Evolutionary conservation across 805 yeast genomes (phyloP).

Genomic region (Candida qinlingensis): DNA sequence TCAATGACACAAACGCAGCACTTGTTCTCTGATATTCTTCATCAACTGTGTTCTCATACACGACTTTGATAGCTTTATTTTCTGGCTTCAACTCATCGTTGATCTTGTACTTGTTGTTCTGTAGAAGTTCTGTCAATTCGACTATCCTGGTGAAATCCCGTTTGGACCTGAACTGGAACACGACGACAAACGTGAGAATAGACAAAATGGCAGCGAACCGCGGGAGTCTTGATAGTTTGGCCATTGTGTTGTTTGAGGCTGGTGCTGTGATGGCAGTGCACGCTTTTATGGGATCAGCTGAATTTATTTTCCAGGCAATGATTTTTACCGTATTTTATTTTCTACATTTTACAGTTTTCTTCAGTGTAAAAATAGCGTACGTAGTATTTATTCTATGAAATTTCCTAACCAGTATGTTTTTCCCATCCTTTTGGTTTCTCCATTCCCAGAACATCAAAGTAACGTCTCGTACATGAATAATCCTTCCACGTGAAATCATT

Average conservation of each 20-base stretch:
- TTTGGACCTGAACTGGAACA: constrained; percentile 16
- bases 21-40: constrained; percentile 36
- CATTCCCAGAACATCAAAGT: constrained; percentile 47
- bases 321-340: too few species aligned
- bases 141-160: constrained; percentile 16
- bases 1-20: constrained; percentile 64
- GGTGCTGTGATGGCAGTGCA: too few species aligned
- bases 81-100: constrained; percentile 10
- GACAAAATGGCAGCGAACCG: constrained; percentile 17
- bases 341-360: too few species aligned
- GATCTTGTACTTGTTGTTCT: constrained; percentile 15
- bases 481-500: constrained; percentile 73
- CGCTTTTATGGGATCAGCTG: too few species aligned
- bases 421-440: constrained; percentile 71
- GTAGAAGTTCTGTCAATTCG: constrained; percentile 15
- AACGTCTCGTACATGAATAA: constrained; percentile 67
- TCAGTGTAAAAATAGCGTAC: not conserved
- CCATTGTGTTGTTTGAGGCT: constrained; percentile 3
- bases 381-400: not conserved
- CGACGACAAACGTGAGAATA: constrained; percentile 13
- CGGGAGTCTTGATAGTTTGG: constrained; percentile 12
- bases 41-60: constrained; percentile 44
- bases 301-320: not conserved
- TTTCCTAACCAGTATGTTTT: constrained; percentile 37
- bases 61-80: constrained; percentile 6